Evolutionary conservation across 2,329 filamentous ascomycete species (phyloP).

Genomic region (Raffaelea arxii): DNA sequence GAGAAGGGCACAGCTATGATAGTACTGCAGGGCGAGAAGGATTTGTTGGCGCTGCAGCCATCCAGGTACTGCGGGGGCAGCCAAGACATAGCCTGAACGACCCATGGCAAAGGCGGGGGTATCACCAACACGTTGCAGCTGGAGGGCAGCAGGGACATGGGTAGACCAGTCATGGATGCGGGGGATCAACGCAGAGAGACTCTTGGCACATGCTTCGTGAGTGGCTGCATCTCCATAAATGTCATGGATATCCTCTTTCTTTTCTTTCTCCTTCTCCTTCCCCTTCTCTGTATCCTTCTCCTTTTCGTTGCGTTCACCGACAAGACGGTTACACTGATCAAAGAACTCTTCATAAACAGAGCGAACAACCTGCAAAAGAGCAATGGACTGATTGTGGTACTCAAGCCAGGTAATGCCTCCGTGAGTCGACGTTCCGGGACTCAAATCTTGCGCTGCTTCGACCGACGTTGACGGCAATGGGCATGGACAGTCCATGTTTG

Average conservation of each 20-base stretch:
- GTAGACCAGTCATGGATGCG: not conserved
- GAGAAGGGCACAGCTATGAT: not conserved
- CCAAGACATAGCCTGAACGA: not conserved
- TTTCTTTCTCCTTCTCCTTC: too few species aligned
- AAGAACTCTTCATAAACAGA: not conserved
- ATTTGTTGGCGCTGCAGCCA: not conserved
- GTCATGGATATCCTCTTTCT: not conserved
- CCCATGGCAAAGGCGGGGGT: not conserved
- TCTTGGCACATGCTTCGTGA: not conserved
- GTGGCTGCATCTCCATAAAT: not conserved
- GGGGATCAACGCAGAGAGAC: not conserved
- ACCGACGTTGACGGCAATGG: not conserved
- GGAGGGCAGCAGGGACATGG: not conserved
- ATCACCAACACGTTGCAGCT: not conserved
- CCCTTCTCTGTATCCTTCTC: not conserved
- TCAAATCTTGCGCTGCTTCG: not conserved
- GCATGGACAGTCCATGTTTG: too few species aligned
- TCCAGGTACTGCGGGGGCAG: not conserved
- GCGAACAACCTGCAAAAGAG: not conserved
- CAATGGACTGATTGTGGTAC: not conserved
- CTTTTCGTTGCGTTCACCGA: not conserved
- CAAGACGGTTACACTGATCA: not conserved
- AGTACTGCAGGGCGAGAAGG: conserved; percentile 3
- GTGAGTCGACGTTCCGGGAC: not conserved
- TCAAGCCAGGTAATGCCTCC: not conserved